Evolutionary conservation across 768 basidiomycete genomes (phyloP), one percentile per base, ranked within the genome.

Genomic region (Lactarius tabidus): DNA sequence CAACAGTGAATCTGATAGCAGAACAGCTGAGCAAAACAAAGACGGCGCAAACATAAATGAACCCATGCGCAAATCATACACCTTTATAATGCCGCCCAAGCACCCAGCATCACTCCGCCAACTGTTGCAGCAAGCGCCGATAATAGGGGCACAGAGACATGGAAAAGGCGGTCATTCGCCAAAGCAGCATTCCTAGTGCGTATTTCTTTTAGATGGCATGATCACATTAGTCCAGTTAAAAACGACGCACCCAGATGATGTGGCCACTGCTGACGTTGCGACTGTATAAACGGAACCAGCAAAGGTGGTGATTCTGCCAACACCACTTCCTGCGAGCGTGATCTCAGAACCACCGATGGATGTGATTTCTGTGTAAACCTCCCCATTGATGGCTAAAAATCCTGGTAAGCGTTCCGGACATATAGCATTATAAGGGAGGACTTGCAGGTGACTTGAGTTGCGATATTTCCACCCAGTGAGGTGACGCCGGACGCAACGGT

Each of bases 281-380:
- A 63, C 67, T 7, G 69, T 70, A 43, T 68, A 68, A 26, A 65
- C 63, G 1, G 63, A 65, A 14, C 69, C 69, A 23, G 58, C 69
- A 17, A 70, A 70, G 31, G 53, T 68, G 17, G 69, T 70, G 33
- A 60, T 54, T 17, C 38, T 33, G 35, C 69, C 69, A 23, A 28
- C 51, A 17, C 69, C 69, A 35, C 69, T 70, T 23, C 2, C 18
- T 2, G 67, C 69, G 23, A 70, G 69, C 2, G 69, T 70, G 54
- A 70, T 65, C 6, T 29, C 69, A 12, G 23, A 15, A 28, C 69
- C 69, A 39, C 69, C 69, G n/a, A n/a, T 58, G 15, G 56, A 57
- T 15, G 69, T 63, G 17, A 70, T 26, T 51, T 68, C 67, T 6
- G 69, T 70, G 53, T 28, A 70, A 14, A 33, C 67, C 20, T 57